Base-by-base conservation (phyloP, 495 filamentous ascomycete species). In the Penicillium macrosclerotiorum region DNA sequence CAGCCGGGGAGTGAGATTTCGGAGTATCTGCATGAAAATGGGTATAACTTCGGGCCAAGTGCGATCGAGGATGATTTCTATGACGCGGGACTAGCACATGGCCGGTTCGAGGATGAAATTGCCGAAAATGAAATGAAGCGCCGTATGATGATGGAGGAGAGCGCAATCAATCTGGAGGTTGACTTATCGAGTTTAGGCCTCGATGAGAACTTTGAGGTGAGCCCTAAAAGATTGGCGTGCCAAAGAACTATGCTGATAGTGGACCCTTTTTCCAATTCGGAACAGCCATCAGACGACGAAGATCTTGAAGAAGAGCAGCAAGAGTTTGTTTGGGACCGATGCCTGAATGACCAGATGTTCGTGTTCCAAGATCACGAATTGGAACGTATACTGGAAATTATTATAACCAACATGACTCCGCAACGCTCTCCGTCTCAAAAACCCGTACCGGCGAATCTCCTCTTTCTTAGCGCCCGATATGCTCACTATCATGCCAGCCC, bases 71-170 rank as follows among this genome's bases (percentile, higher is more conserved):
- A 93, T 62, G 93, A 99, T 65, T 97, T 97, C 59, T 99, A 99
- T 63, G 89, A 93, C 49, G 80, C 83, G 1, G 93, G 94, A 11
- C 84, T 97, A 55, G 90, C 86, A 2, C 89, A 97, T 60, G 92
- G 95, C 52, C 82, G 82, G 36, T 97, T 98, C 54, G 94, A 98
- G 63, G 90, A 98, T 57, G 93, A 97, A 54, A 82, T 97, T 77
- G 91, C 92, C 4, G 93, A 98, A 66, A 97, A 89, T 51, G 93
- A 97, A 65, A 81, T 95, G 79, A 88, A 90, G 54, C 77, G 92
- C 43, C 83, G 93, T 14, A 97, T 99, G 94, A 96, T 99, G 92
- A 97, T 97, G 93, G 96, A 97, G 85, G 94, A 99, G 64, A 99
- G 93, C 61, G 91, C 94, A 8, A 85, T 94, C 45, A 96, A 99